phyloP scores from a whole-genome alignment of 805 yeast genomes.

The Candida parachauliodes region DNA sequence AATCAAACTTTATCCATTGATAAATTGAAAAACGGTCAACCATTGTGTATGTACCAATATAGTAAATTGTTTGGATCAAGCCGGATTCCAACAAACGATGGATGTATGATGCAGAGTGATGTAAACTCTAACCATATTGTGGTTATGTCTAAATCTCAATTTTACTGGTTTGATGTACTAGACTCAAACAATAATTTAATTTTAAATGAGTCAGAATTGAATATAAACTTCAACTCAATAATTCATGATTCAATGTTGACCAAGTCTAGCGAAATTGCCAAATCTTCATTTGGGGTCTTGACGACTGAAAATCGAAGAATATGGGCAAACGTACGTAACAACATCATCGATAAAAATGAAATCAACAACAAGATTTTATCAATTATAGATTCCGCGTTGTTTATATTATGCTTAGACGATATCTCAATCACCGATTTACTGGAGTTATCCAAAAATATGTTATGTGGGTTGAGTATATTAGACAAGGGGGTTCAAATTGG shows the following conservation, averaged over 20 bases:
- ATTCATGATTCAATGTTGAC: constrained; percentile 65
- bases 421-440: constrained; percentile 58
- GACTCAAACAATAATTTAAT: constrained; percentile 69
- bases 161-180: constrained; percentile 92
- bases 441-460: constrained; percentile 75
- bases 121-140: constrained; percentile 72
- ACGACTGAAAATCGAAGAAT: constrained; percentile 86
- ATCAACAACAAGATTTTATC: constrained; percentile 68
- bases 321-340: constrained; percentile 76
- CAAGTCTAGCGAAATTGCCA: constrained; percentile 57
- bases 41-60: constrained; percentile 90
- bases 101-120: constrained; percentile 86
- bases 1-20: constrained; percentile 74
- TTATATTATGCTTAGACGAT: constrained; percentile 81
- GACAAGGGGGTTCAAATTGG: constrained; percentile 89
- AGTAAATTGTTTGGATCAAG: constrained; percentile 82
- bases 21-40: constrained; percentile 52
- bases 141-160: constrained; percentile 79
- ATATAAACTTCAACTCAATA: constrained; percentile 70
- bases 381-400: constrained; percentile 77
- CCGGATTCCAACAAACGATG: constrained; percentile 73
- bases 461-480: constrained; percentile 77
- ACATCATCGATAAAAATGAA: constrained; percentile 39
- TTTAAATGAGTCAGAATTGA: constrained; percentile 70
- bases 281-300: constrained; percentile 80